phyloP scores from a whole-genome alignment of 2,329 filamentous ascomycete species.

The Aspergillus cejpii region DNA sequence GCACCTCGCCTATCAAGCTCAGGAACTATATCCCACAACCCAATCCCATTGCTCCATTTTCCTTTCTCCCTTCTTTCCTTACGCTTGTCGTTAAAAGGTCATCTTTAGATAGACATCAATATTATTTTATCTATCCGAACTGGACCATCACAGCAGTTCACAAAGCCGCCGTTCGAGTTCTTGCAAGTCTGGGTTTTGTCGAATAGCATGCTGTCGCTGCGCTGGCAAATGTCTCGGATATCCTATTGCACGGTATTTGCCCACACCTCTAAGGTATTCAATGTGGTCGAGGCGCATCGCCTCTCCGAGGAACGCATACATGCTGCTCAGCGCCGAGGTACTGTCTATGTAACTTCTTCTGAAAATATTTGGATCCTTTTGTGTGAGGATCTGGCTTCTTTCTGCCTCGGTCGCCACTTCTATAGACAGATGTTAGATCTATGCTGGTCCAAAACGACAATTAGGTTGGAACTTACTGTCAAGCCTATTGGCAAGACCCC shows the following conservation, averaged over 20 bases:
- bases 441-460: not conserved
- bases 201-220: conserved; percentile 8
- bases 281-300: conserved; percentile 11
- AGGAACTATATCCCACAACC: no score
- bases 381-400: conserved; percentile 10
- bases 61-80: no score
- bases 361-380: conserved; percentile 11
- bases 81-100: no score
- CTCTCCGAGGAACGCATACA: conserved; percentile 10
- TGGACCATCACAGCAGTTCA: no score
- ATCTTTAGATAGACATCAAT: no score
- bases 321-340: conserved; percentile 10
- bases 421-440: conserved; percentile 5
- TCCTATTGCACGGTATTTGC: conserved; percentile 8
- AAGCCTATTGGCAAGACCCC: conserved; percentile 9
- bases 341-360: conserved; percentile 12
- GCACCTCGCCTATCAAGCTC: no score
- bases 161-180: conserved; percentile 7
- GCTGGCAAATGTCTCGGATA: conserved; percentile 1
- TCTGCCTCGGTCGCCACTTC: conserved; percentile 9
- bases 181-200: conserved; percentile 5
- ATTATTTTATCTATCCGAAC: no score
- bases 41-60: no score
- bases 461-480: conserved; percentile 4
- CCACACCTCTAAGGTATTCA: conserved; percentile 8